These are phyloP conservation scores for Cornus controversa DNA, from an alignment of 148 eudicot species.

Conservation along the genomic window DNA sequence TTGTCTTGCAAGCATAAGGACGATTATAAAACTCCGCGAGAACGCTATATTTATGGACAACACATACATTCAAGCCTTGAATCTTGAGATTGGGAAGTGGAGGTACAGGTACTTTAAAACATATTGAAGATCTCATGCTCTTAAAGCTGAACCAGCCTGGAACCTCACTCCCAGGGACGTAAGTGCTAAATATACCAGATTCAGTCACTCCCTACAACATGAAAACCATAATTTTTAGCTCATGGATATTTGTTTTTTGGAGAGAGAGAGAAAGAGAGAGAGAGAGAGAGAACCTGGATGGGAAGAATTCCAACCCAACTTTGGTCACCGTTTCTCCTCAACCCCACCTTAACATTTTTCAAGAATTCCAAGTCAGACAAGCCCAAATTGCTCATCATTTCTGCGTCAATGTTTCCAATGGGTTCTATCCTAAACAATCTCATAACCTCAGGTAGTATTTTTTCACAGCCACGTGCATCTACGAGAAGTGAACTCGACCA, in stretches of 20 bases:
- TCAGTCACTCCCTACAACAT: not conserved
- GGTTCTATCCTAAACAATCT: not conserved
- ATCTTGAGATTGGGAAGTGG: not conserved
- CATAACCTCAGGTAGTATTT: conserved; percentile 1
- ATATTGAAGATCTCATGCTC: not conserved
- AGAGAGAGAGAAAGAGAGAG: not conserved
- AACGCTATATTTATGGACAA: not conserved
- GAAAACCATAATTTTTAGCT: not conserved
- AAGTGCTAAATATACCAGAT: conserved; percentile 4
- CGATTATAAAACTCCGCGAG: too few species aligned
- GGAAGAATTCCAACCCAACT: not conserved
- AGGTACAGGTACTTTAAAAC: not conserved
- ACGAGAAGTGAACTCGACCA: not conserved
- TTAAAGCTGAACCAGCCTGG: too few species aligned
- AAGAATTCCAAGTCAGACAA: not conserved
- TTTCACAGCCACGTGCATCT: not conserved
- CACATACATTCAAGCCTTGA: not conserved
- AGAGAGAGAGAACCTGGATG: too few species aligned
- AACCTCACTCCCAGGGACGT: not conserved
- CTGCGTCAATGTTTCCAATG: not conserved
- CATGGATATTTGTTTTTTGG: too few species aligned
- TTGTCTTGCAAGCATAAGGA: too few species aligned
- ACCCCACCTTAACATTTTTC: not conserved
- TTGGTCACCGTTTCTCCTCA: too few species aligned
- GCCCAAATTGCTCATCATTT: conserved; percentile 5